Conservation (phyloP, 2,329 filamentous ascomycete genomes). For the Truncatella angustata region DNA sequence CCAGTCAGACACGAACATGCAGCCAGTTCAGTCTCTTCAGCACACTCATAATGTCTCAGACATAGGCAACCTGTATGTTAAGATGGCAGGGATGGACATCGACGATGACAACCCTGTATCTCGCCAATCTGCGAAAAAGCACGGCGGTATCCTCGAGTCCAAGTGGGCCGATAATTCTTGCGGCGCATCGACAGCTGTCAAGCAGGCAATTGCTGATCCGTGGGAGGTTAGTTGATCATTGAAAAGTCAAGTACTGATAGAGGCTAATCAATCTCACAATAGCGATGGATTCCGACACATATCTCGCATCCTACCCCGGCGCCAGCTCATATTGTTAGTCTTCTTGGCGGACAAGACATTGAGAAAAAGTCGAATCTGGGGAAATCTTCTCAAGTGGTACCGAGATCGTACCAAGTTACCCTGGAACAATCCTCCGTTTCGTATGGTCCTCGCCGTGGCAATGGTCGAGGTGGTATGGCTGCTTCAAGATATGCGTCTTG, state of each 20-base stretch:
- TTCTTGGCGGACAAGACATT: no score
- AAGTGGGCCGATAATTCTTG: no score
- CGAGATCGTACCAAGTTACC: no score
- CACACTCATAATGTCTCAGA: background rate
- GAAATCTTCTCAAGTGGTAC: no score
- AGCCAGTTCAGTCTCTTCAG: background rate
- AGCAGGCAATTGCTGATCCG: no score
- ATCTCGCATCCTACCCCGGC: background rate
- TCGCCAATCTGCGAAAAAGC: background rate
- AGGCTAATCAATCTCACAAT: no score
- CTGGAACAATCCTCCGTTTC: background rate
- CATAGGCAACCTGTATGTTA: background rate
- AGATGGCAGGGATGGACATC: background rate
- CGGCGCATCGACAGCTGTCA: no score
- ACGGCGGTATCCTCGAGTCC: background rate
- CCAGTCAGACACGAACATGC: no score
- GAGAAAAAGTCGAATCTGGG: no score
- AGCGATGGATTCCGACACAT: background rate
- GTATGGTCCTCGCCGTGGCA: background rate
- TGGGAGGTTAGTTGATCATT: no score
- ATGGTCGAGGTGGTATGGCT: background rate
- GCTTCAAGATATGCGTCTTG: background rate
- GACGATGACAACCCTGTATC: background rate
- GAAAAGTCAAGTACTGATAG: background rate
- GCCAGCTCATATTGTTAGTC: background rate